These are phyloP conservation scores for Cynanchum wilfordii DNA, from an alignment of 257 asterid genomes.

Conservation along the genomic window DNA sequence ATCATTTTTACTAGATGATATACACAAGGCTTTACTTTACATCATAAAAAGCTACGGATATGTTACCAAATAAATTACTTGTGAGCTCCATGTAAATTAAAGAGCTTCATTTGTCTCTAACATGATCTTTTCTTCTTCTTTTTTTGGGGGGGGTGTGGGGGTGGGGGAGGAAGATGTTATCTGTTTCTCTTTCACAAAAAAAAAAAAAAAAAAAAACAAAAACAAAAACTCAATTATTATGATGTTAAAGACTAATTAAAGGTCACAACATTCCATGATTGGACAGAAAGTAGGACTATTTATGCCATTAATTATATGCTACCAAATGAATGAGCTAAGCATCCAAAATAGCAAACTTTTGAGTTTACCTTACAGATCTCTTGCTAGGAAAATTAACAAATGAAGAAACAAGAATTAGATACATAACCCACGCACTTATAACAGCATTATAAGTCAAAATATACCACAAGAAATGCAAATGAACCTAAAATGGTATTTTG, in stretches of 20 bases:
- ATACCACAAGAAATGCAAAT: not conserved
- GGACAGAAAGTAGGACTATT: not conserved
- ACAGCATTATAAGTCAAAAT: not conserved
- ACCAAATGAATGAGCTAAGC: not conserved
- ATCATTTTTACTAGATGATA: not conserved
- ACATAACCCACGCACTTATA: not conserved
- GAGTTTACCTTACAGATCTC: not conserved
- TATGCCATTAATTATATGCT: not conserved
- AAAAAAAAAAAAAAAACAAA: too few species aligned
- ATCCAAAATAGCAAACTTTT: not conserved
- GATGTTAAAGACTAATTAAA: not conserved
- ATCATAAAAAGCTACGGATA: not conserved
- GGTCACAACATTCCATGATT: not conserved
- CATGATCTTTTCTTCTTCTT: not conserved
- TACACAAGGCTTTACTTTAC: not conserved
- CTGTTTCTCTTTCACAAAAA: not conserved
- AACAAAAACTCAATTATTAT: not conserved
- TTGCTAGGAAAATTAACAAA: not conserved
- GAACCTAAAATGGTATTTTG: not conserved
- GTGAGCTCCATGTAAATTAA: not conserved
- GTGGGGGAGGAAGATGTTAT: not conserved
- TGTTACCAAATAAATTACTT: not conserved
- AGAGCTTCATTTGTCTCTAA: not conserved
- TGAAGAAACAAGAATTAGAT: not conserved
- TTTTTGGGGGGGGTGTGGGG: not conserved